These are phyloP conservation scores for Hypomyces rosellus DNA, from an alignment of 2,329 filamentous ascomycete species.

Conservation along the genomic window DNA sequence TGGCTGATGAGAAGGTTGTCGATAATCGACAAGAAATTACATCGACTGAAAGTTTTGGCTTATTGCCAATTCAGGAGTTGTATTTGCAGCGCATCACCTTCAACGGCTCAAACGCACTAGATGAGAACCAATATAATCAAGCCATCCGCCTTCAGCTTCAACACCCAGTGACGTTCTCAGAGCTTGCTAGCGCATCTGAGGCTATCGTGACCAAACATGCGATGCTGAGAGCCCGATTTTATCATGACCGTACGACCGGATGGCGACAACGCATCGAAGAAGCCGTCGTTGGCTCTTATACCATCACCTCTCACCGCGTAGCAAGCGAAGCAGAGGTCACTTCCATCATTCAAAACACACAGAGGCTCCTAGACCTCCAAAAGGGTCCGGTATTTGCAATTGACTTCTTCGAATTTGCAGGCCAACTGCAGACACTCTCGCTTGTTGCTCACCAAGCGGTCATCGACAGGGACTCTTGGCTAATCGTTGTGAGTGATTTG, in stretches of 20 bases:
- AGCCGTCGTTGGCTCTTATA: background rate
- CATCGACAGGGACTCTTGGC: conserved; percentile 43
- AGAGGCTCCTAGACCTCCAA: conserved; percentile 5
- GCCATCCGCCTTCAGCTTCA: too few relatives aligned
- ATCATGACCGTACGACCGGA: background rate
- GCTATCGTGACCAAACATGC: conserved; percentile 7
- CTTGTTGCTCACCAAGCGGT: conserved; percentile 12
- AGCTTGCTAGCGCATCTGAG: background rate
- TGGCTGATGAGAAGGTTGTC: too few relatives aligned
- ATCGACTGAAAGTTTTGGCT: too few relatives aligned
- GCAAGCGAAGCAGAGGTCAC: too few relatives aligned
- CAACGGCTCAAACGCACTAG: too few relatives aligned
- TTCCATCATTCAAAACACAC: conserved; percentile 1
- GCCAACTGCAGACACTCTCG: background rate
- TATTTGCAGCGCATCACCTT: background rate
- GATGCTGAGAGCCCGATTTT: conserved; percentile 11
- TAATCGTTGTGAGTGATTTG: too few relatives aligned
- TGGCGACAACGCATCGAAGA: conserved; percentile 5
- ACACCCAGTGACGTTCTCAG: too few relatives aligned
- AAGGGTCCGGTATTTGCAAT: conserved; percentile 16
- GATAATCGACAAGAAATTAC: too few relatives aligned
- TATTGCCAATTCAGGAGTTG: background rate
- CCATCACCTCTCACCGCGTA: too few relatives aligned
- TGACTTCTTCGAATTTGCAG: conserved; percentile 8
- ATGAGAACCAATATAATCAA: too few relatives aligned